These are phyloP conservation scores for Astrocystis sublimbata DNA, from an alignment of 495 filamentous ascomycete species.

Conservation along the genomic window DNA sequence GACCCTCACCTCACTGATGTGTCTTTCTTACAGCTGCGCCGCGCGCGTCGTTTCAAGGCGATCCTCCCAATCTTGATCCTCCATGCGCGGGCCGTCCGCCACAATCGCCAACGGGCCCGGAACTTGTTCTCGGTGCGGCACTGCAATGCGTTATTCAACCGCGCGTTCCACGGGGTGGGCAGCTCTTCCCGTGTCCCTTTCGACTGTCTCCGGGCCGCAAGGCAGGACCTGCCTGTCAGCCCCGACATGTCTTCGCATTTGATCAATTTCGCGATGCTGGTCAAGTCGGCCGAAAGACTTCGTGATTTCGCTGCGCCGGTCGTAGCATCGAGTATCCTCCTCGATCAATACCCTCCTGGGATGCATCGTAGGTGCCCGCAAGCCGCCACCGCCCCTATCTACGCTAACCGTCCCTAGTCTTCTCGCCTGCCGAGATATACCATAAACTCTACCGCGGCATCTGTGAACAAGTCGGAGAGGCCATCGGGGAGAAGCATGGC, in stretches of 20 bases:
- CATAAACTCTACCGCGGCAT: constrained; percentile 3
- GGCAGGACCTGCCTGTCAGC: neutral
- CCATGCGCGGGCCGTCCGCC: neutral
- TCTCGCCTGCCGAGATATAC: constrained; percentile 8
- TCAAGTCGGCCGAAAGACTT: neutral
- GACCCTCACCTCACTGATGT: constrained; percentile 1
- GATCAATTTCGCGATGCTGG: neutral
- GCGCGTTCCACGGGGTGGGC: constrained; percentile 4
- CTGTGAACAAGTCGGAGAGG: constrained; percentile 1
- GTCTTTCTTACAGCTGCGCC: constrained; percentile 5
- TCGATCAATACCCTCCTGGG: constrained; percentile 10
- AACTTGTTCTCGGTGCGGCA: constrained; percentile 8
- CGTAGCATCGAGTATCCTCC: neutral
- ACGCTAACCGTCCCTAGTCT: constrained; percentile 9
- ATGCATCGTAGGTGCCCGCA: constrained; percentile 7
- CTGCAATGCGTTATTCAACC: constrained; percentile 9
- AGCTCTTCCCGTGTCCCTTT: constrained; percentile 8
- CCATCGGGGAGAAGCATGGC: neutral
- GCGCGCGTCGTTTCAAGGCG: neutral
- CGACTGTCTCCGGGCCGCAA: constrained; percentile 1
- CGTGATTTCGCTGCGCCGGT: neutral
- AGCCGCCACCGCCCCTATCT: neutral
- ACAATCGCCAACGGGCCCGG: neutral
- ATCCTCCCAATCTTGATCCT: neutral
- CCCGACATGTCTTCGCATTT: constrained; percentile 1